Evolutionary conservation across 2,329 filamentous ascomycete genomes (phyloP), one percentile per base, ranked within the genome.

Genomic region (Metarhizium humberi): DNA sequence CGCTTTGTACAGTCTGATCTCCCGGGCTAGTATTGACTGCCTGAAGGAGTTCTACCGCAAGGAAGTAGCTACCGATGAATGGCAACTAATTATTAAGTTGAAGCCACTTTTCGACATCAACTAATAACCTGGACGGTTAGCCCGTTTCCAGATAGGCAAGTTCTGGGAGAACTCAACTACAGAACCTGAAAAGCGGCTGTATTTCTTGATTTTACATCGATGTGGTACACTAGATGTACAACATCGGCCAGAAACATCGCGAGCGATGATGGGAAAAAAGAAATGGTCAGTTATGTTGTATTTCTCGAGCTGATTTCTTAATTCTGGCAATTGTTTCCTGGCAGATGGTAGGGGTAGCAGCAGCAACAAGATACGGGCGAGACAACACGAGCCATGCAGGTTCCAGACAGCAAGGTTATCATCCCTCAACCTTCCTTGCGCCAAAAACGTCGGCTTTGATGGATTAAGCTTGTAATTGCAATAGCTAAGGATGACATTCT

Each of bases 41-140:
- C 82, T 99, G 61, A 99, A 99, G 80, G 90, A 96, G 68, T 96
- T 90, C 71, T 99, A 96, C 76, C 81, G 92, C 55, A 77, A 84
- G 56, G 92, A 96, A 58, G 90, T 96, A 46, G 81, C 80, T 51
- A 92, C 88, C 73, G 94, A 97, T 11, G 94, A 99, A 75, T 99
- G 94, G 94, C 79, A 83, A 67, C 78, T 99, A 60, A 90, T 99
- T 67, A 89, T 92, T 73, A 95, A 96, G 80, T 77, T 99, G 68
- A 99, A 99, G 83, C 85, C 89, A 45, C 69, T 95, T 62, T 96
- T 97, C 69, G 94, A 97, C 73, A 88, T 96, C 71, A 78, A 79
- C 64, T 91, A 80, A 76, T 58, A 38, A 34, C 38, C 16, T 7
- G 18, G 16, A 18, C 18, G n/a, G 11, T 11, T 16, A 40, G 38